Evolutionary conservation across 305 asterid species (phyloP).

Genomic region (Stenogyne calaminthoides): DNA sequence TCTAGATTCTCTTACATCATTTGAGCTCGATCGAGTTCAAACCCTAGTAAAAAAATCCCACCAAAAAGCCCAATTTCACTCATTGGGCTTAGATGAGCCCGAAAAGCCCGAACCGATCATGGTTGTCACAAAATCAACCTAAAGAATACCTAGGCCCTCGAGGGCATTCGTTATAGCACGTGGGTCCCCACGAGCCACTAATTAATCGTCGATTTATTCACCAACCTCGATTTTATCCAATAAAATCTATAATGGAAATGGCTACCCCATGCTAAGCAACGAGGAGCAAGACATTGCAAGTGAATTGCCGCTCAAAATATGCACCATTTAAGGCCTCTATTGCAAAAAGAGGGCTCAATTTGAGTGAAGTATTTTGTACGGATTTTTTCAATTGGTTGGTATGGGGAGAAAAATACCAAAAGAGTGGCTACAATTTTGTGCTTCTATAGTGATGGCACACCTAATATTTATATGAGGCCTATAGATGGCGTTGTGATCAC

Average conservation of each 20-base stretch:
- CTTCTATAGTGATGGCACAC: slow-evolving; percentile 29
- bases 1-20: slow-evolving; percentile 44
- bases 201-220: slow-evolving; percentile 35
- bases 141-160: slow-evolving; percentile 23
- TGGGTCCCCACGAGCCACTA: slow-evolving; percentile 30
- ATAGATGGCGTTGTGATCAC: slow-evolving; percentile 42
- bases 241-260: slow-evolving; percentile 41
- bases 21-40: slow-evolving; percentile 46
- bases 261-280: slow-evolving; percentile 42
- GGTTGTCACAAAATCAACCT: slow-evolving; percentile 28
- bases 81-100: slow-evolving; percentile 56
- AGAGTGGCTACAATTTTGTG: slow-evolving; percentile 39
- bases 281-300: slow-evolving; percentile 37
- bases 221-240: slow-evolving; percentile 31
- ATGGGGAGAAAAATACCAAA: slow-evolving; percentile 36
- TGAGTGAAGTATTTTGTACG: slow-evolving; percentile 43
- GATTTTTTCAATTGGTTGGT: slow-evolving; percentile 47
- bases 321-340: slow-evolving; percentile 45
- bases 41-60: slow-evolving; percentile 32
- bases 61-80: slow-evolving; percentile 42
- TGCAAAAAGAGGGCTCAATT: slow-evolving; percentile 41
- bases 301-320: slow-evolving; percentile 29
- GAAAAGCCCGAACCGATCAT: slow-evolving; percentile 42
- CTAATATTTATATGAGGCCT: slow-evolving; percentile 49
- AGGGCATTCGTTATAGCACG: slow-evolving; percentile 42